phyloP scores from a whole-genome alignment of 129 eudicot genomes.

The Artemisia annua region DNA sequence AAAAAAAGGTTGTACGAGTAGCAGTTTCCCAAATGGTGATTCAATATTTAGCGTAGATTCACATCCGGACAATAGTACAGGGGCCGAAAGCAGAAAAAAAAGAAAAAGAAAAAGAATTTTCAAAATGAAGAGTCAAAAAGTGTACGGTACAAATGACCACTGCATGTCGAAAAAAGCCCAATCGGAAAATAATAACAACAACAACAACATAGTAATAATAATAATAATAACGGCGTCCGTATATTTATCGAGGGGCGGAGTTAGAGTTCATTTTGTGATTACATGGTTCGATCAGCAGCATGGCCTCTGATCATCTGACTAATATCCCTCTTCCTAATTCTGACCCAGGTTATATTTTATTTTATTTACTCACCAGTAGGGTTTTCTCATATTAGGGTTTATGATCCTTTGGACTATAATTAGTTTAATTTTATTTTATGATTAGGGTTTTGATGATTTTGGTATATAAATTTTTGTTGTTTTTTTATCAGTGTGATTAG shows the following conservation, averaged over 20 bases:
- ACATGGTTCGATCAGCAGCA: conserved; percentile 52
- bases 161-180: conserved; percentile 25
- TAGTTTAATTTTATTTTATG: not conserved
- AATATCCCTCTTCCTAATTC: conserved; percentile 45
- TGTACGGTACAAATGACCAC: conserved; percentile 25
- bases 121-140: not conserved
- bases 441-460: not conserved
- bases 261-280: not conserved
- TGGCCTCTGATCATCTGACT: conserved; percentile 58
- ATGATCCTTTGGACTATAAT: too few relatives aligned
- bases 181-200: conserved; percentile 2
- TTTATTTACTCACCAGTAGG: not conserved
- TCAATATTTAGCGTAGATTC: too few relatives aligned
- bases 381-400: not conserved
- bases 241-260: conserved; percentile 36
- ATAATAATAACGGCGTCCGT: not conserved
- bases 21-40: too few relatives aligned
- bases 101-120: too few relatives aligned
- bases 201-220: too few relatives aligned
- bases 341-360: conserved; percentile 49
- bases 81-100: not conserved
- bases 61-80: not conserved
- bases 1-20: too few relatives aligned
- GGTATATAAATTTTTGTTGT: not conserved
- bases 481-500: conserved; percentile 18